These are phyloP conservation scores for Conringia planisiliqua DNA, from an alignment of 345 rosid species.

Conservation along the genomic window DNA sequence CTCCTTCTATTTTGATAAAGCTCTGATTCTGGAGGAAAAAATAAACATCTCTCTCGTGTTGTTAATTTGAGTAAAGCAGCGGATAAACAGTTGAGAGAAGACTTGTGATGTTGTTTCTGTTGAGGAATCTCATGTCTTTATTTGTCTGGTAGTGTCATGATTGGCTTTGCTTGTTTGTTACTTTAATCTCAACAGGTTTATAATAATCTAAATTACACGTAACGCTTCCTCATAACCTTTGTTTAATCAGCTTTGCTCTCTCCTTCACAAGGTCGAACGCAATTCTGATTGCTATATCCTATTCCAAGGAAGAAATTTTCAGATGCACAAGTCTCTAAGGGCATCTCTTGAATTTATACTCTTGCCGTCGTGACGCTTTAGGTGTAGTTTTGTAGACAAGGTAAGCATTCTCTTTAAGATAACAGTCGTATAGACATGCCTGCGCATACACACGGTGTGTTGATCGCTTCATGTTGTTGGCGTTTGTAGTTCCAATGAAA, in stretches of 20 bases:
- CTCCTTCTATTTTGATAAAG: too few species aligned
- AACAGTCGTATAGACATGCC: background rate
- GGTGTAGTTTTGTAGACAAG: conserved; percentile 34
- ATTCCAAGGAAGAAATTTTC: conserved; percentile 43
- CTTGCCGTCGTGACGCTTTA: conserved; percentile 33
- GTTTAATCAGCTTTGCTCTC: background rate
- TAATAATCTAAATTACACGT: conserved; percentile 34
- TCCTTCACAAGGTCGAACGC: background rate
- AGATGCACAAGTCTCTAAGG: conserved; percentile 30
- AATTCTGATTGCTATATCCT: background rate
- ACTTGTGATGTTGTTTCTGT: conserved; percentile 19
- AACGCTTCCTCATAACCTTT: conserved; percentile 5
- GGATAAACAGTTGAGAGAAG: background rate
- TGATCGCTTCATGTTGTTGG: background rate
- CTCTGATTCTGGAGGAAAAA: background rate
- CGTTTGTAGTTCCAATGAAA: conserved; percentile 51
- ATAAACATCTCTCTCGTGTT: background rate
- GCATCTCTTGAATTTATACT: conserved; percentile 42
- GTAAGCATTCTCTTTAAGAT: conserved; percentile 36
- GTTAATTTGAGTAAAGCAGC: background rate
- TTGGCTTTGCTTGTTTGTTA: conserved; percentile 29
- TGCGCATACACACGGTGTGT: background rate
- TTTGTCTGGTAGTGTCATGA: conserved; percentile 37
- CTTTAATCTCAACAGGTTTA: background rate
- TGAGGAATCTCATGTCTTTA: conserved; percentile 25